These are phyloP conservation scores for Aureobasidium sp. DNA, from an alignment of 2,329 filamentous ascomycete genomes.

Conservation along the genomic window DNA sequence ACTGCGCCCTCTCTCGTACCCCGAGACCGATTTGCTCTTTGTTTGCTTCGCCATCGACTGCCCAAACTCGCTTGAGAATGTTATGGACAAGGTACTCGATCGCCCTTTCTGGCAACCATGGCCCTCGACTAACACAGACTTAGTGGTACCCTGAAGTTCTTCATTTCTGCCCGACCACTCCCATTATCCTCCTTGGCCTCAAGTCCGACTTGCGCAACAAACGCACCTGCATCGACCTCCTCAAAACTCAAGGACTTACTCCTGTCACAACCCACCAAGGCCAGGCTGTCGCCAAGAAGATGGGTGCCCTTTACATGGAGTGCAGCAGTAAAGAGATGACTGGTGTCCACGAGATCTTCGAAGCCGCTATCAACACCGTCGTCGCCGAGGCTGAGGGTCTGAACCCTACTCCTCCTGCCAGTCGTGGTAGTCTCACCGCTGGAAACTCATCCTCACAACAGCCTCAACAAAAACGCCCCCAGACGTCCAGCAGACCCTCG, in stretches of 20 bases:
- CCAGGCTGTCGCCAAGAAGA: constrained; percentile 78
- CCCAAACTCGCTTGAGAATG: constrained; percentile 95
- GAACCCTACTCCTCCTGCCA: constrained; percentile 21
- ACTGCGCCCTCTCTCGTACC: constrained; percentile 89
- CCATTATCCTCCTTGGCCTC: constrained; percentile 88
- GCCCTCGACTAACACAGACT: not conserved
- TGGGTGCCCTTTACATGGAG: constrained; percentile 94
- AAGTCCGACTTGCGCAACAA: constrained; percentile 96
- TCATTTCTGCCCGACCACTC: constrained; percentile 96
- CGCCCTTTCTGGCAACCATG: constrained; percentile 18
- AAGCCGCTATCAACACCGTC: constrained; percentile 80
- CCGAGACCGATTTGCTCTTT: constrained; percentile 94
- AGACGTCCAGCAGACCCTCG: constrained; percentile 26
- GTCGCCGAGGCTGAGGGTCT: constrained; percentile 59
- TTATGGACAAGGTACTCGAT: constrained; percentile 82
- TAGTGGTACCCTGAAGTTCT: constrained; percentile 99
- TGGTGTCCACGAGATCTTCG: constrained; percentile 94
- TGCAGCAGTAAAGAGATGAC: constrained; percentile 97
- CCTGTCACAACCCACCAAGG: constrained; percentile 91
- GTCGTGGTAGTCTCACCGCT: constrained; percentile 35
- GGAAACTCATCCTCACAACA: constrained; percentile 27
- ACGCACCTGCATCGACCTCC: constrained; percentile 94
- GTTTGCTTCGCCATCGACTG: constrained; percentile 99
- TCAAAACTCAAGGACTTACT: constrained; percentile 94
- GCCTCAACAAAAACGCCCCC: constrained; percentile 27